Evolutionary conservation across 768 basidiomycete genomes (phyloP), one percentile per base, ranked within the genome.

Genomic region (Russula emetica): DNA sequence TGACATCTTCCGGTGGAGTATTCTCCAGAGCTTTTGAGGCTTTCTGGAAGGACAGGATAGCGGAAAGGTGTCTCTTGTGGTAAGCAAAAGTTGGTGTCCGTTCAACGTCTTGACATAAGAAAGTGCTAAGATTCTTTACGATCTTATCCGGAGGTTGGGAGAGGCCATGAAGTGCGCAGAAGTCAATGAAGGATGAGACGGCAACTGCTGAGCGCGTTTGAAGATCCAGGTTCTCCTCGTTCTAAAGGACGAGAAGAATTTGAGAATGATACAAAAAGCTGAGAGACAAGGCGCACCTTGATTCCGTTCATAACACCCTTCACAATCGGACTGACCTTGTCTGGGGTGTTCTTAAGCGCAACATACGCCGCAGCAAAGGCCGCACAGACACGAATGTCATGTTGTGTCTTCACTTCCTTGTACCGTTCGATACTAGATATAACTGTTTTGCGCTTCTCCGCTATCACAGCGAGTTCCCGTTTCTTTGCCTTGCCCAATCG

Each of bases 301-400:
- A 98, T 88, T 26, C 94, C 92, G 62, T 94, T 96, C 90, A 98
- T 98, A 61, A 98, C 87, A 26, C 92, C 93, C 73, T 95, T 94
- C 50, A 99, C 94, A 54, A 99, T 86, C 0, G 97, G 95, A 69
- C 92, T 96, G 66, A 98, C 87, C 76, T 97, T 98, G 65, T 93
- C 85, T 0, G 97, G 96, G 13, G 92, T 85, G 38, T 85, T 85
- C 71, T 83, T 82, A 67, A 98, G 85, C 9, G 94, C 88, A 14
- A 99, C 88, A 67, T 94, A 88, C 0, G 95, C 93, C 2, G 92
- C 88, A 9, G 95, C 93, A 70, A 97, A 89, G 0, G 93, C 85
- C 8, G 97, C 92, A 2, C 86, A 87, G 22, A 98, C 88, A 47
- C 94, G 89, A 24, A 85, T 83, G 67, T 98, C 95, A 71, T 94